A percentile compares a stretch with the other conserved stretches of the same genome.
These are phyloP conservation scores for Alternaria postmessia DNA, from an alignment of 2,329 filamentous ascomycete species.

Conservation along the genomic window DNA sequence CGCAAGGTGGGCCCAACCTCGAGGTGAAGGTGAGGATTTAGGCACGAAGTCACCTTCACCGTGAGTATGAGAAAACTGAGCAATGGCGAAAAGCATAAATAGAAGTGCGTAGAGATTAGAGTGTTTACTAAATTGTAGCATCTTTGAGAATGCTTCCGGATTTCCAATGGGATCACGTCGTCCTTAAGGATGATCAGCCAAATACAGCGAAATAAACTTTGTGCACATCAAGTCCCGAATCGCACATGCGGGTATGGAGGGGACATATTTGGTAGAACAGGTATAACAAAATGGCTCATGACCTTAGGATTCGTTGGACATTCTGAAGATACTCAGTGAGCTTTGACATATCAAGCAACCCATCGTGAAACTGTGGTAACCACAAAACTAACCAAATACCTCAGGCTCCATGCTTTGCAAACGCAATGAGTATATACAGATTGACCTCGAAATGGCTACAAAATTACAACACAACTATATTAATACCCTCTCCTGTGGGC, in stretches of 20 bases:
- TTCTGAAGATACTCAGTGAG: not conserved
- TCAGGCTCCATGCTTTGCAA: not conserved
- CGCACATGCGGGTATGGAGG: not conserved
- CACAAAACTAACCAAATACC: not conserved
- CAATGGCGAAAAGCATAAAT: not conserved
- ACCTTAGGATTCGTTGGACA: not conserved
- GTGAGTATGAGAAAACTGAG: not conserved
- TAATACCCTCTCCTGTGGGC: not conserved
- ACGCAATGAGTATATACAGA: not conserved
- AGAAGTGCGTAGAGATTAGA: not conserved
- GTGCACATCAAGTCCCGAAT: no score
- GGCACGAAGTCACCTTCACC: not conserved
- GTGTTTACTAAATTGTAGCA: not conserved
- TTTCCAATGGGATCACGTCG: not conserved
- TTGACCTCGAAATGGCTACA: not conserved
- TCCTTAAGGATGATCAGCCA: not conserved
- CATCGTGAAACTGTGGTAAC: not conserved
- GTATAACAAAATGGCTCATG: not conserved
- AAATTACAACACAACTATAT: not conserved
- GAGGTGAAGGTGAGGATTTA: slow-evolving; percentile 9
- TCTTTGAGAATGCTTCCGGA: not conserved
- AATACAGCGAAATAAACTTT: not conserved
- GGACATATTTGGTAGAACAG: not conserved
- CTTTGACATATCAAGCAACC: not conserved
- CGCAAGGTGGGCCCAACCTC: not conserved